phyloP scores from a whole-genome alignment of 352 stramenopile species.

The Globisporangium radiosum region DNA sequence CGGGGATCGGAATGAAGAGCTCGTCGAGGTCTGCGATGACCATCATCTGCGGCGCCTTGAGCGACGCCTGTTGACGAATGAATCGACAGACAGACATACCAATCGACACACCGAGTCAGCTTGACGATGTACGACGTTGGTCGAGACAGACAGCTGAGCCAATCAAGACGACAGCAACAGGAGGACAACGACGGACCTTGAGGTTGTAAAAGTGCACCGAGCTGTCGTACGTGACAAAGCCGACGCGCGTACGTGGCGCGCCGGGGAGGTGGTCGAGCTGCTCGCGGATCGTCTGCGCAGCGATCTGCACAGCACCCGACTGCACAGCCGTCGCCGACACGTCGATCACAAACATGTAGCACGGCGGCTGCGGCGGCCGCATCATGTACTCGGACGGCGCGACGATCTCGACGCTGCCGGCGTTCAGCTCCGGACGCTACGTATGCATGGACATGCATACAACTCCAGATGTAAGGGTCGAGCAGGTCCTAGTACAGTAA shows the following conservation, averaged over 20 bases:
- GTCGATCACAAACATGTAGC: conserved; percentile 88
- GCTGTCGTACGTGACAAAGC: conserved; percentile 85
- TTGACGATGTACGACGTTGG: too few relatives aligned
- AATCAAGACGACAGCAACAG: too few relatives aligned
- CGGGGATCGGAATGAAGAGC: conserved; percentile 88
- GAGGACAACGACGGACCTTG: conserved; percentile 32
- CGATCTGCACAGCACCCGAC: conserved; percentile 63
- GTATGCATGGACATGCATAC: conserved; percentile 48
- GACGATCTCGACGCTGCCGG: conserved; percentile 81
- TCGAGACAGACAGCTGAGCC: too few relatives aligned
- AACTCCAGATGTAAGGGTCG: conserved; percentile 26
- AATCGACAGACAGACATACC: not conserved
- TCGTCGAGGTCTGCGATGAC: conserved; percentile 84
- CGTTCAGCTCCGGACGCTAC: conserved; percentile 64
- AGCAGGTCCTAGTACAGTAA: too few relatives aligned
- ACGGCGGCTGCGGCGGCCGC: conserved; percentile 80
- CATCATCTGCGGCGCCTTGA: conserved; percentile 88
- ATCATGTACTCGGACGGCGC: conserved; percentile 88
- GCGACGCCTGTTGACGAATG: conserved; percentile 27
- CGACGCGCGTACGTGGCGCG: conserved; percentile 65
- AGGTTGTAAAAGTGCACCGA: conserved; percentile 88
- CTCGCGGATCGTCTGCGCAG: conserved; percentile 70
- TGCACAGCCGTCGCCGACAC: conserved; percentile 71
- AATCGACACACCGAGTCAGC: too few relatives aligned
- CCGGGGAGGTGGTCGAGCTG: conserved; percentile 78